Evolutionary conservation across 2,329 filamentous ascomycete species (phyloP), one percentile per base, ranked within the genome.

Genomic region (Fusarium miscanthi): DNA sequence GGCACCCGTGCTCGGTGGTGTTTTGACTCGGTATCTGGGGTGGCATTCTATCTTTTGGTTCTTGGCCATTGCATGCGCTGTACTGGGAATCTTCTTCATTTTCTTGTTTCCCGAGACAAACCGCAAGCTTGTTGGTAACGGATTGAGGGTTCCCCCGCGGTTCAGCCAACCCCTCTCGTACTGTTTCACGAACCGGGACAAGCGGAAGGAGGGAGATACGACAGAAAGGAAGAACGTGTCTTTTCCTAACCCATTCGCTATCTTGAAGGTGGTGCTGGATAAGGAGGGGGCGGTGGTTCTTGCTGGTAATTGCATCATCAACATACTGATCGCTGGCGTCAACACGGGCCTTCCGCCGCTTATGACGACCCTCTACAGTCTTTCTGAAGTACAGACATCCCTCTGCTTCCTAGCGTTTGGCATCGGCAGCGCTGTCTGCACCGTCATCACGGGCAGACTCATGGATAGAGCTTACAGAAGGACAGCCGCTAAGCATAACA

Each of bases 81-180:
- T 49, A 0, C n/a, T 33, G 2, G 46, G 10, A 2, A 11, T 48
- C 5, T 3, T 23, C 0, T 19, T 49, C n/a, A 10, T 33, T 6
- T 49, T 31, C 5, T 12, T 49, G 7, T 49, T 49, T 16, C 30
- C 45, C 1, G 45, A 49, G 45, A 49, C 45, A 0, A 23, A 33
- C 9, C 45, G 14, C 12, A 49, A 49, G 10, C 27, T 49, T 23
- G 30, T 49, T 19, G 45, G 30, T 9, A 33, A 33, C 7, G 27
- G 45, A 33, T 31, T 21, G 3, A 10, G 1, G 4, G 14, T 6
- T 14, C 45, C 45, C 2, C 30, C 45, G 5, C 7, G 6, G 5
- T 7, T 31, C 6, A 31, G 27, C n/a, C 27, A 23, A 17, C 45
- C 27, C 0, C 23, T 25, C 23, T 25, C 23, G 23, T 25, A 25